Evolutionary conservation across 2,329 filamentous ascomycete genomes (phyloP).

Genomic region (Ceratocystis diversiconidia): DNA sequence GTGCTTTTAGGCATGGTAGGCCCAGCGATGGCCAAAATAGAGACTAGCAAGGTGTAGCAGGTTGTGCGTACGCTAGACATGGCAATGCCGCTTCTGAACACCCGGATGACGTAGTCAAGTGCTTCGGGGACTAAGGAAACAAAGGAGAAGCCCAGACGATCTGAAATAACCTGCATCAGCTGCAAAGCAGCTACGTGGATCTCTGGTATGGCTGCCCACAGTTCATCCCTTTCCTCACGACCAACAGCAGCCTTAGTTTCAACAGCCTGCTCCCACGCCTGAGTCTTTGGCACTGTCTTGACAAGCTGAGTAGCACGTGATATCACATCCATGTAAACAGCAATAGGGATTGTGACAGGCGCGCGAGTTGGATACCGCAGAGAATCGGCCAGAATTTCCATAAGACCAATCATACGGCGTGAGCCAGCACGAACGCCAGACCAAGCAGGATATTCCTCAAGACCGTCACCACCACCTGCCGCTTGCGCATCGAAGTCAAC

Average conservation of each 20-base stretch:
- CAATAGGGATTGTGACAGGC: slow-evolving; percentile 52
- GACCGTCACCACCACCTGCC: slow-evolving; percentile 30
- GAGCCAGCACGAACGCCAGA: slow-evolving; percentile 58
- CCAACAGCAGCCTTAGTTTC: slow-evolving; percentile 58
- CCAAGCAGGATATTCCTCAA: slow-evolving; percentile 53
- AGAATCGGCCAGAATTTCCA: slow-evolving; percentile 50
- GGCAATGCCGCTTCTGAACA: slow-evolving; percentile 47
- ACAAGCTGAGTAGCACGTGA: slow-evolving; percentile 55
- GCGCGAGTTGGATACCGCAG: slow-evolving; percentile 50
- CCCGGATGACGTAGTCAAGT: slow-evolving; percentile 56
- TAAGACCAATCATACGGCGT: slow-evolving; percentile 51
- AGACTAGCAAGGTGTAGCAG: slow-evolving; percentile 44
- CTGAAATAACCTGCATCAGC: slow-evolving; percentile 42
- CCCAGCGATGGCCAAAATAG: slow-evolving; percentile 48
- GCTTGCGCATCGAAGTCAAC: slow-evolving; percentile 35
- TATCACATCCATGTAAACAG: slow-evolving; percentile 52
- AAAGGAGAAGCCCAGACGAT: slow-evolving; percentile 43
- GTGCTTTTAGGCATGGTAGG: slow-evolving; percentile 51
- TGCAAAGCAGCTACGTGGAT: slow-evolving; percentile 60
- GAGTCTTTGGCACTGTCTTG: slow-evolving; percentile 35
- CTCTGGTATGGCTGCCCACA: slow-evolving; percentile 58
- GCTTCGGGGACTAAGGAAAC: slow-evolving; percentile 47
- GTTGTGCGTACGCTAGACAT: slow-evolving; percentile 41
- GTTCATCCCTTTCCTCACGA: slow-evolving; percentile 65
- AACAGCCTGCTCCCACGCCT: slow-evolving; percentile 35